Base-by-base conservation (phyloP, 2,329 filamentous ascomycete species). In the Cladorrhinum sp. region DNA sequence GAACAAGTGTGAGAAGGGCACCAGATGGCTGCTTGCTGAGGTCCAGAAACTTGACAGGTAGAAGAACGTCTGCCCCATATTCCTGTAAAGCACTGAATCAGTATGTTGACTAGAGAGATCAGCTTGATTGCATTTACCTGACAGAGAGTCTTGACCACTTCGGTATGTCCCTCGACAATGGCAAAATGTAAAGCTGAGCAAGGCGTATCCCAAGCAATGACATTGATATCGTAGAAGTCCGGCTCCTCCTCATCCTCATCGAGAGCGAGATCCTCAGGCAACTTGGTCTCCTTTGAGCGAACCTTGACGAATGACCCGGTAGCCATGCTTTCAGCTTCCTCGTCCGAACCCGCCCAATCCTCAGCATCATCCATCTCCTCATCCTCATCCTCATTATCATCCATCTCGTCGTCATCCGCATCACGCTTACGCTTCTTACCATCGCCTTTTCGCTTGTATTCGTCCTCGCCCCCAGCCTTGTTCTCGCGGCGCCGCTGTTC, bases 281-380 rank as follows among this genome's bases (percentile, higher is more conserved):
- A 66, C 7, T 62, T 63, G n/a, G 69, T 58, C 4, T 77, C 71
- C 20, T 80, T 79, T 18, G n/a, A 18, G 7, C 41, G 41, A 62
- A 93, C 76, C 56, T 91, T 89, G 65, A 93, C 82, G 66, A 90
- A 92, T 0, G 90, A 93, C 0, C 85, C 88, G n/a, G 89, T 90
- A 0, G 81, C 83, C 65, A 83, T 76, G 3, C 81, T 82, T 10
- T 74, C 71, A 1, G 76, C 79, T 24, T 81, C 80, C n/a, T 78
- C 77, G 3, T 85, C 82, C 16, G 79, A 78, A 25, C 41, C 41
- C 18, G 18, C 41, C 41, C 41, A 45, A 16, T 80, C 78, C n/a
- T 75, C 24, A 27, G 16, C 49, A 5, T 50, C 49, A 2, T 24
- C 73, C 32, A 75, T 70, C 22, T 75, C 73, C 60, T 71, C 71